A percentile compares a stretch with the other conserved stretches of the same genome.
Conservation (phyloP, 2,329 filamentous ascomycete genomes). For the Zasmidium cellare region DNA sequence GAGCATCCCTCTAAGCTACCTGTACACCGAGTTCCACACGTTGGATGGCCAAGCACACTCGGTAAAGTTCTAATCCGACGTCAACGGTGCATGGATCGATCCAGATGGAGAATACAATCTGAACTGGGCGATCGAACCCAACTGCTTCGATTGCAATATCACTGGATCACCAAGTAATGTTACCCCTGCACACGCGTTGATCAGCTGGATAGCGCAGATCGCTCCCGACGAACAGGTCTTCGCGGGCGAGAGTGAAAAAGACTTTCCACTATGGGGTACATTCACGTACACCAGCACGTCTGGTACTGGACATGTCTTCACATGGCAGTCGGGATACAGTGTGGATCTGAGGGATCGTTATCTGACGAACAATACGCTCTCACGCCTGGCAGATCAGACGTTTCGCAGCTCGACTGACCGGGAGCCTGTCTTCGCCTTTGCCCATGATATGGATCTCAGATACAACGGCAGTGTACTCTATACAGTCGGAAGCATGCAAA, state of each 20-base stretch:
- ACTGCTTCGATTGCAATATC: neutral
- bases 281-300: slow-evolving; percentile 1
- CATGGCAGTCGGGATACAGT: neutral
- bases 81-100: slow-evolving; percentile 1
- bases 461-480: slow-evolving; percentile 3
- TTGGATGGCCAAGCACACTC: slow-evolving; percentile 8
- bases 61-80: slow-evolving; percentile 10
- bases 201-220: slow-evolving; percentile 1
- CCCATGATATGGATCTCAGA: slow-evolving; percentile 2
- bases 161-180: neutral
- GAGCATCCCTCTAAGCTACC: slow-evolving; percentile 10
- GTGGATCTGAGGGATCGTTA: slow-evolving; percentile 1
- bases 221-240: neutral
- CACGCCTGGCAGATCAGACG: neutral
- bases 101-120: neutral
- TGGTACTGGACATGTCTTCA: neutral
- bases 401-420: neutral
- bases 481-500: slow-evolving; percentile 11
- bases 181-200: neutral
- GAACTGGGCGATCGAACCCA: neutral
- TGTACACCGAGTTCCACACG: slow-evolving; percentile 4
- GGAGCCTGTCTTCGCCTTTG: slow-evolving; percentile 11
- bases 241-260: neutral
- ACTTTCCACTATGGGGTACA: slow-evolving; percentile 1
- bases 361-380: neutral